These are phyloP conservation scores for Picochlorum sp. DNA, from an alignment of 139 green algal genomes.

Conservation along the genomic window DNA sequence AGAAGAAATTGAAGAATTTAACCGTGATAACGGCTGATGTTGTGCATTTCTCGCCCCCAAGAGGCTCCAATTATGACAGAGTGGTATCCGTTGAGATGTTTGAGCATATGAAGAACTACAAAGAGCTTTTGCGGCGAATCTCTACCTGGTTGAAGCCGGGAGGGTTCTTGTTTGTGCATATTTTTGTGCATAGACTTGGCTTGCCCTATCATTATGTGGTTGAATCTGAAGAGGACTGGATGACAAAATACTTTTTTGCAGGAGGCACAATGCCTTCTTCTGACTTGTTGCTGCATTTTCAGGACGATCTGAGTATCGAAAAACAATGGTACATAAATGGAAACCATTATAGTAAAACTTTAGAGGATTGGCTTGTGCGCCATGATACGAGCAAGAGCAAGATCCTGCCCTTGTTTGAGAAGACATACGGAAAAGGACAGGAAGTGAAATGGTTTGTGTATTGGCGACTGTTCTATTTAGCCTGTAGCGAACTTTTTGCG, in stretches of 20 bases:
- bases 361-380: slow-evolving; percentile 78
- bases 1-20: slow-evolving; percentile 74
- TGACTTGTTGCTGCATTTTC: slow-evolving; percentile 85
- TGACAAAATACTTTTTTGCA: slow-evolving; percentile 90
- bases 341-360: slow-evolving; percentile 75
- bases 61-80: slow-evolving; percentile 60
- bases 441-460: slow-evolving; percentile 53
- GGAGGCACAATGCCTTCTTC: slow-evolving; percentile 84
- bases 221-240: slow-evolving; percentile 80
- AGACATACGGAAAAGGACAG: slow-evolving; percentile 55
- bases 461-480: slow-evolving; percentile 87
- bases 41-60: slow-evolving; percentile 44
- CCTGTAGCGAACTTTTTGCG: slow-evolving; percentile 82
- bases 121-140: slow-evolving; percentile 61
- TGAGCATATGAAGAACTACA: slow-evolving; percentile 68
- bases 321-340: slow-evolving; percentile 80
- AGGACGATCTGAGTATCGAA: slow-evolving; percentile 67
- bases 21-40: slow-evolving; percentile 75
- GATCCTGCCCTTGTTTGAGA: slow-evolving; percentile 40
- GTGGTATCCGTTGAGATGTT: slow-evolving; percentile 97
- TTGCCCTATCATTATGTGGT: slow-evolving; percentile 88
- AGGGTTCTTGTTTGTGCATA: slow-evolving; percentile 87
- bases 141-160: slow-evolving; percentile 65
- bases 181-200: slow-evolving; percentile 71
- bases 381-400: slow-evolving; percentile 39